These are phyloP conservation scores for Penicillium verrucosum DNA, from an alignment of 2,329 filamentous ascomycete genomes.

Conservation along the genomic window DNA sequence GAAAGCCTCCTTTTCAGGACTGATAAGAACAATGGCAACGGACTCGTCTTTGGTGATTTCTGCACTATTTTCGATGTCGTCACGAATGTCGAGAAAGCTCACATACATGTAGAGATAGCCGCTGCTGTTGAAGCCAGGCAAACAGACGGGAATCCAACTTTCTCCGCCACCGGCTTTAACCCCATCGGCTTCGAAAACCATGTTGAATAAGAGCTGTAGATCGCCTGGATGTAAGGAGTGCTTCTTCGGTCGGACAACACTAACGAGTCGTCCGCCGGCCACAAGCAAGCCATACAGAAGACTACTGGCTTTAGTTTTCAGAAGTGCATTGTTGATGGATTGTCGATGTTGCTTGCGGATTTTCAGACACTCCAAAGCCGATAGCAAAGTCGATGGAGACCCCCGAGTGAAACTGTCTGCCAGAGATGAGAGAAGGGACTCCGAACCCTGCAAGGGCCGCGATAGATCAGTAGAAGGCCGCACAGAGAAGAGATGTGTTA, in stretches of 20 bases:
- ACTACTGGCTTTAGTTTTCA: slow-evolving; percentile 72
- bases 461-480: slow-evolving; percentile 92
- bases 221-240: slow-evolving; percentile 95
- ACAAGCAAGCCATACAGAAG: slow-evolving; percentile 92
- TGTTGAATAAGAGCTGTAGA: slow-evolving; percentile 95
- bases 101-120: slow-evolving; percentile 99
- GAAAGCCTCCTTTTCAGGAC: slow-evolving; percentile 88
- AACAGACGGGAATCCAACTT: slow-evolving; percentile 94
- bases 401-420: slow-evolving; percentile 93
- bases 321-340: slow-evolving; percentile 79
- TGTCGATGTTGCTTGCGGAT: slow-evolving; percentile 83
- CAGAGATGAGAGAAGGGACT: slow-evolving; percentile 82
- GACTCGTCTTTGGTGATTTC: slow-evolving; percentile 59
- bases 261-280: slow-evolving; percentile 87
- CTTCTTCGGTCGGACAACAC: slow-evolving; percentile 87
- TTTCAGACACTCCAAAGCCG: slow-evolving; percentile 88
- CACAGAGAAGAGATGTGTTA: slow-evolving; percentile 82
- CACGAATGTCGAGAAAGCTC: slow-evolving; percentile 74
- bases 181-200: slow-evolving; percentile 93
- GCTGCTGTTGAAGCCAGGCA: slow-evolving; percentile 94
- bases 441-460: slow-evolving; percentile 85
- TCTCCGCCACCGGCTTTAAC: slow-evolving; percentile 92
- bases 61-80: slow-evolving; percentile 45
- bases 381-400: slow-evolving; percentile 82
- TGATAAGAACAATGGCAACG: slow-evolving; percentile 90